Evolutionary conservation across 192 early-diverging fungal species (phyloP).

Genomic region (Mortierella antarctica): DNA sequence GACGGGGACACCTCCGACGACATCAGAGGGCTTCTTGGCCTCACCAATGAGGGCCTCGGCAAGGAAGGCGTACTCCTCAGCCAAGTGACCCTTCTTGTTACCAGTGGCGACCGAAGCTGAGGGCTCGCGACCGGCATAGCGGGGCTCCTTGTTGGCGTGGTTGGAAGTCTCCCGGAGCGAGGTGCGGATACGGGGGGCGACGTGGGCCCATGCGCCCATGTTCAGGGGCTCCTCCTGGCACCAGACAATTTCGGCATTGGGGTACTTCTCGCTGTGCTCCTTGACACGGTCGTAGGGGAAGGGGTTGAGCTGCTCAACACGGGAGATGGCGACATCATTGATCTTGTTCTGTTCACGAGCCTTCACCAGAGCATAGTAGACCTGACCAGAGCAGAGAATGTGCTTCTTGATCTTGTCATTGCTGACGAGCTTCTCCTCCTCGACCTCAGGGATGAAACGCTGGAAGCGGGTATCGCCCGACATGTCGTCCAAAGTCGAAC

Average conservation of each 20-base stretch:
- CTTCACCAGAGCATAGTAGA: conserved; percentile 92
- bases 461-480: conserved; percentile 84
- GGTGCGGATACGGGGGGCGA: conserved; percentile 88
- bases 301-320: conserved; percentile 93
- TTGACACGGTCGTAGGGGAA: conserved; percentile 95
- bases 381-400: conserved; percentile 96
- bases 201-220: conserved; percentile 91
- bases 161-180: conserved; percentile 77
- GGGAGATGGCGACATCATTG: conserved; percentile 89
- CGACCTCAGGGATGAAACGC: conserved; percentile 92
- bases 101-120: conserved; percentile 93
- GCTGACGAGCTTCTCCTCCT: conserved; percentile 79
- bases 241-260: conserved; percentile 92
- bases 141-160: conserved; percentile 64
- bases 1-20: conserved; percentile 78
- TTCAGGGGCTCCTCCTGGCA: conserved; percentile 97
- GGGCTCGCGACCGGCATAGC: conserved; percentile 84
- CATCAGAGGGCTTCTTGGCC: conserved; percentile 71
- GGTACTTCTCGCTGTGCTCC: conserved; percentile 89
- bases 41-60: conserved; percentile 79
- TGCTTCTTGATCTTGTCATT: conserved; percentile 92
- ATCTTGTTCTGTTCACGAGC: conserved; percentile 94
- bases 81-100: conserved; percentile 94
- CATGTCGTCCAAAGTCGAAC: conserved; percentile 87
- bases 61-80: conserved; percentile 81